Evolutionary conservation across 352 stramenopile genomes (phyloP).

Genomic region (Blastocystis hominis): DNA sequence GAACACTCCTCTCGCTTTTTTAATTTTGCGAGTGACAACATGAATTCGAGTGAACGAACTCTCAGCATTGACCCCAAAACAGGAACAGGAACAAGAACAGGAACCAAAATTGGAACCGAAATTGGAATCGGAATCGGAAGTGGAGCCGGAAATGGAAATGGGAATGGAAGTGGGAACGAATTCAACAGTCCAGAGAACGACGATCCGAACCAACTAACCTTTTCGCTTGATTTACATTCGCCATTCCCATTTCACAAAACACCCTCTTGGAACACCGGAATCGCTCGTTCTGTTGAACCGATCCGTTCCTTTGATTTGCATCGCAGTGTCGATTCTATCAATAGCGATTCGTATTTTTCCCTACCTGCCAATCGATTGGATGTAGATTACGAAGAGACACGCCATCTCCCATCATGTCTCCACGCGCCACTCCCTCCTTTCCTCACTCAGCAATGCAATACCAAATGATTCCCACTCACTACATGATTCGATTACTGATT

Average conservation of each 20-base stretch:
- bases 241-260: neutral
- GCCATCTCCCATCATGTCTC: slow-evolving; percentile 16
- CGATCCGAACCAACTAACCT: neutral
- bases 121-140: too few species aligned
- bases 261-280: neutral
- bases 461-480: neutral
- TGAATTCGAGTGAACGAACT: too few species aligned
- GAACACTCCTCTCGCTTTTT: neutral
- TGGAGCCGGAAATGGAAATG: too few species aligned
- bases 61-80: too few species aligned
- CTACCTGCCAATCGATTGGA: neutral
- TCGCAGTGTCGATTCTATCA: neutral
- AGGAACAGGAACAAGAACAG: too few species aligned
- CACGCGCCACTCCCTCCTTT: neutral
- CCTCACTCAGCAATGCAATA: slow-evolving; percentile 19
- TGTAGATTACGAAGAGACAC: neutral
- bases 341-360: neutral
- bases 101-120: too few species aligned
- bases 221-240: neutral
- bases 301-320: neutral
- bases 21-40: neutral
- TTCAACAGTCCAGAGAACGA: neutral
- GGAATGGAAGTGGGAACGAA: too few species aligned
- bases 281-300: neutral
- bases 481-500: neutral